phyloP scores from a whole-genome alignment of 768 basidiomycete genomes.

The Suillus subluteus region DNA sequence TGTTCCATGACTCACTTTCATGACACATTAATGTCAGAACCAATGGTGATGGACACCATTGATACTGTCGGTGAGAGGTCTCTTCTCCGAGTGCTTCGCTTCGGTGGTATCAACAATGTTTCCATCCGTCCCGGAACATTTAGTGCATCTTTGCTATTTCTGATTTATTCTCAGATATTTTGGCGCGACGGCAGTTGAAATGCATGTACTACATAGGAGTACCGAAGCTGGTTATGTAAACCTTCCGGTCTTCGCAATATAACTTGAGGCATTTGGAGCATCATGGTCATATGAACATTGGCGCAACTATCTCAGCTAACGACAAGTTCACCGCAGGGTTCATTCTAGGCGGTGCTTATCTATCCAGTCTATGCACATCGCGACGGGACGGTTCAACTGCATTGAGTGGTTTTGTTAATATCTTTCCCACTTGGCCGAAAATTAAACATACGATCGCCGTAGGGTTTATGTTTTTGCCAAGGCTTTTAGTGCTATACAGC shows the following conservation, averaged over 20 bases:
- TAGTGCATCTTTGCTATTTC: background rate
- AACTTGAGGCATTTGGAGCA: slow-evolving; percentile 2
- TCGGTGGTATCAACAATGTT: slow-evolving; percentile 8
- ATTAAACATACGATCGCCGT: slow-evolving; percentile 11
- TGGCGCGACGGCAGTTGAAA: background rate
- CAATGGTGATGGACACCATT: background rate
- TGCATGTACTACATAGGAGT: background rate
- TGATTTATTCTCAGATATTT: background rate
- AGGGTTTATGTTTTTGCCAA: slow-evolving; percentile 11
- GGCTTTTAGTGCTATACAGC: too few species aligned
- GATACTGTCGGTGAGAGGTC: slow-evolving; percentile 7
- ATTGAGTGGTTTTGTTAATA: background rate
- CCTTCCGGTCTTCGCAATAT: background rate
- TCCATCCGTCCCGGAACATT: background rate
- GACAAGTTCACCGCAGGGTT: slow-evolving; percentile 6
- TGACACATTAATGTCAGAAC: slow-evolving; percentile 5
- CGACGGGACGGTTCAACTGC: background rate
- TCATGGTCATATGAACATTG: slow-evolving; percentile 5
- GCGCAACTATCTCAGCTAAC: slow-evolving; percentile 12
- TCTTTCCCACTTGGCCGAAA: background rate
- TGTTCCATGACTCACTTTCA: background rate
- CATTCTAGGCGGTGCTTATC: slow-evolving; percentile 2
- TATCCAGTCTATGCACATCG: background rate
- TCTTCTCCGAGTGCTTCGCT: slow-evolving; percentile 1
- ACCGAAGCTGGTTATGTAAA: background rate